phyloP scores from a whole-genome alignment of 2,329 filamentous ascomycete species.

The Diplocarpon rosae region DNA sequence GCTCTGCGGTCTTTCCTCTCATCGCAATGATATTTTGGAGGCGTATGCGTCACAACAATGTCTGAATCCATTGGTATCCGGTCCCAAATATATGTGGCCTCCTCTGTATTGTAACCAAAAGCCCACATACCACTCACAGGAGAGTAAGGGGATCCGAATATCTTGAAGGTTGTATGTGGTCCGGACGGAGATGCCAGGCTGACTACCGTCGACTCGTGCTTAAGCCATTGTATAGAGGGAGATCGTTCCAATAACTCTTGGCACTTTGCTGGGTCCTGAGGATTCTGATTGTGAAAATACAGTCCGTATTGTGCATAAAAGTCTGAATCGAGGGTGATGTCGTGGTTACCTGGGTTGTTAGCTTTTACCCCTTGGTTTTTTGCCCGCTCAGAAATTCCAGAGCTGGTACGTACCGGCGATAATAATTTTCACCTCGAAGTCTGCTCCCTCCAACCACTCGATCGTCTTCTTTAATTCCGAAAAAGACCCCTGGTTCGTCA shows the following conservation, averaged over 20 bases:
- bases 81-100: slow-evolving; percentile 42
- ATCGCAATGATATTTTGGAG: slow-evolving; percentile 50
- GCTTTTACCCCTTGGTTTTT: background rate
- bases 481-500: slow-evolving; percentile 61
- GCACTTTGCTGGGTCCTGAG: slow-evolving; percentile 43
- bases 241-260: slow-evolving; percentile 34
- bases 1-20: slow-evolving; percentile 30
- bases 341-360: slow-evolving; percentile 54
- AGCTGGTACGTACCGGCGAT: slow-evolving; percentile 43
- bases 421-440: slow-evolving; percentile 61
- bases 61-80: slow-evolving; percentile 50
- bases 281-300: slow-evolving; percentile 44
- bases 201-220: slow-evolving; percentile 44
- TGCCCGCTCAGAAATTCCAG: too few relatives aligned
- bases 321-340: slow-evolving; percentile 55
- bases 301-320: slow-evolving; percentile 46
- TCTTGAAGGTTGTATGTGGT: slow-evolving; percentile 48
- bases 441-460: slow-evolving; percentile 54
- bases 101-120: slow-evolving; percentile 45
- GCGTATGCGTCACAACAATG: slow-evolving; percentile 61
- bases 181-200: slow-evolving; percentile 42
- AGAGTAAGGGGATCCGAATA: slow-evolving; percentile 63
- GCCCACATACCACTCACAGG: slow-evolving; percentile 50
- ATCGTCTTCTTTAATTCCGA: slow-evolving; percentile 50
- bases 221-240: slow-evolving; percentile 50